Evolutionary conservation across 208 protist species (phyloP), one percentile per base, ranked within the genome.

Genomic region (Angomonas ambiguus): DNA sequence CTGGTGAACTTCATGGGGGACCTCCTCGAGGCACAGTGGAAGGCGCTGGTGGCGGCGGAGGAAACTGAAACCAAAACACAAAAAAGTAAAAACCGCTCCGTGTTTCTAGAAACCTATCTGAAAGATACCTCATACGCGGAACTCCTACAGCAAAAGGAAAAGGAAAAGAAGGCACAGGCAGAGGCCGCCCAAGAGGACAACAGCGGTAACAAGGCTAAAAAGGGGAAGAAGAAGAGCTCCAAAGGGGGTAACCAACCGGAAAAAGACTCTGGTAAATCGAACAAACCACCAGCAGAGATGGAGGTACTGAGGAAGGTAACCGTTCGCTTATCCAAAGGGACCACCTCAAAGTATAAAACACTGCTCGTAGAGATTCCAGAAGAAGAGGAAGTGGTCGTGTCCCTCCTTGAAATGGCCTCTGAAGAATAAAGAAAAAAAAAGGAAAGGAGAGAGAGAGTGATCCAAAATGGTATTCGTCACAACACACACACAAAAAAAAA

Each of bases 1-100:
- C 86, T 95, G 1, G 51, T 88, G 0, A 70, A 81, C 30, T 95
- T 87, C 62, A 60, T 92, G 30, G 76, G 85, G 30, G 71, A 75
- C 32, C 22, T 76, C 6, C 42, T 93, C 1, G 76, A 86, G 62
- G 42, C 57, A 1, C 69, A 83, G 32, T 51, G 82, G 24, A 56
- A 59, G n/a, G 68, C 59, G 33, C 42, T 77, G 63, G 45, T 16
- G 38, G 45, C 11, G 22, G 63, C 75, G 18, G 16, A 60, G 27
- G 33, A 34, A 5, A 42, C 22, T n/a, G n/a, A n/a, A n/a, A n/a
- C n/a, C n/a, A 18, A 20, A 27, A 30, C 30, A 33, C 22, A 3
- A 53, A 20, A 0, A 30, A 31, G 24, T 22, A 30, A 13, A 28
- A 59, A 31, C 27, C 25, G 53, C 53, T 59, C 4, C 53, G 24